These are phyloP conservation scores for Cordia subcordata DNA, from an alignment of 257 asterid genomes.

Conservation along the genomic window DNA sequence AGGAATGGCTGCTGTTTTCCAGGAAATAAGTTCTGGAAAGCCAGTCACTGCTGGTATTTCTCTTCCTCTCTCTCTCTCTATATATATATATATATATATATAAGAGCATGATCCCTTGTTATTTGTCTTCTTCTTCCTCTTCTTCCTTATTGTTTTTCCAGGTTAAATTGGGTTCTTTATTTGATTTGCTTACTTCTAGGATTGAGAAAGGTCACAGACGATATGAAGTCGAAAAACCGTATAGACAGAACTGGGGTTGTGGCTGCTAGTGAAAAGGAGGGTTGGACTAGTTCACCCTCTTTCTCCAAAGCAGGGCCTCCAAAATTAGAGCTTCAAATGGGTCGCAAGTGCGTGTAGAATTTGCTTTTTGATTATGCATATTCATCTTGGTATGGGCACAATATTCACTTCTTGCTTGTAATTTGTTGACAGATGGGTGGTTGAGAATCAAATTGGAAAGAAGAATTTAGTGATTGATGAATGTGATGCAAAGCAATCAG, in stretches of 20 bases:
- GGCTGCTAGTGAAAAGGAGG: conserved; percentile 50
- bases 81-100: no score
- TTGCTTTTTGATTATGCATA: conserved; percentile 9
- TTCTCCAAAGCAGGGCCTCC: conserved; percentile 83
- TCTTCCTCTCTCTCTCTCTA: conserved; percentile 2
- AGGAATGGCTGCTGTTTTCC: conserved; percentile 95
- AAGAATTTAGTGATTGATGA: conserved; percentile 83
- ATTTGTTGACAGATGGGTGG: conserved; percentile 73
- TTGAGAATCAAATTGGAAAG: conserved; percentile 88
- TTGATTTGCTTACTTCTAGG: conserved; percentile 34
- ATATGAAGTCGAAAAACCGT: conserved; percentile 91
- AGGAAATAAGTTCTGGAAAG: conserved; percentile 80
- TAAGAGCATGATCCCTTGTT: background rate
- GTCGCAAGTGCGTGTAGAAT: conserved; percentile 83
- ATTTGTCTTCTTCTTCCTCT: background rate
- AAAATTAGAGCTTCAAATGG: conserved; percentile 96
- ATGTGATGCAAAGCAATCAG: conserved; percentile 92
- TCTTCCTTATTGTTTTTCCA: conserved; percentile 1
- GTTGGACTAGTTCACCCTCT: conserved; percentile 43
- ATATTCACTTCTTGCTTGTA: conserved; percentile 15
- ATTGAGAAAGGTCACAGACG: conserved; percentile 85
- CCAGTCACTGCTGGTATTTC: conserved; percentile 70
- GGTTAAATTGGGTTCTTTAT: conserved; percentile 7
- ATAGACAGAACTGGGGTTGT: conserved; percentile 71
- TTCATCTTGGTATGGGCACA: conserved; percentile 12